A percentile compares a stretch with the other conserved stretches of the same genome.
These are phyloP conservation scores for Aspergillus pseudonomiae DNA, from an alignment of 2,329 filamentous ascomycete species.

Conservation along the genomic window DNA sequence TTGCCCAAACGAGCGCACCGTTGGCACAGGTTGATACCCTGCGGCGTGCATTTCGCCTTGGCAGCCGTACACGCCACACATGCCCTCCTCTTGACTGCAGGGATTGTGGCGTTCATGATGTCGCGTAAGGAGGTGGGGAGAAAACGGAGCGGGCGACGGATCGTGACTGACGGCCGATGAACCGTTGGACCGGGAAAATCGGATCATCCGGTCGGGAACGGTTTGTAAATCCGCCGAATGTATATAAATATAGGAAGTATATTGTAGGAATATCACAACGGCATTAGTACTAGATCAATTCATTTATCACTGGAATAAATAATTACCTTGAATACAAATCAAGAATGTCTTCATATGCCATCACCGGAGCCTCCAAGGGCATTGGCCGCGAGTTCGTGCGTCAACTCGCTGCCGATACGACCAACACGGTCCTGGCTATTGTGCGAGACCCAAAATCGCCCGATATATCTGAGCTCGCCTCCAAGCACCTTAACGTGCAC, in stretches of 20 bases:
- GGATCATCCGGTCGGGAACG: background rate
- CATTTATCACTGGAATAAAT: background rate
- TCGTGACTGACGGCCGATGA: too few relatives aligned
- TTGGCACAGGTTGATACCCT: conserved; percentile 23
- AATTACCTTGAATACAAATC: background rate
- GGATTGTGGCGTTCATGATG: background rate
- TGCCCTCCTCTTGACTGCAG: conserved; percentile 24
- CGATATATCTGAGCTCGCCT: conserved; percentile 12
- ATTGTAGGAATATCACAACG: background rate
- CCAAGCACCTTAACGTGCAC: conserved; percentile 11
- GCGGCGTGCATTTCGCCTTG: conserved; percentile 30
- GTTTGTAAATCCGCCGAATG: background rate
- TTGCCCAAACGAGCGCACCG: conserved; percentile 12
- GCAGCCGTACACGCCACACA: conserved; percentile 27
- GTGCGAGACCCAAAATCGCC: conserved; percentile 38
- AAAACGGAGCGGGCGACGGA: background rate
- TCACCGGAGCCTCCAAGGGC: conserved; percentile 40
- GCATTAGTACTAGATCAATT: background rate
- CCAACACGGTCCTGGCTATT: conserved; percentile 44
- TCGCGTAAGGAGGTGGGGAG: background rate
- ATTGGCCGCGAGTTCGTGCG: conserved; percentile 36
- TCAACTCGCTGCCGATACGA: conserved; percentile 32
- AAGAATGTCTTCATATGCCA: conserved; percentile 39
- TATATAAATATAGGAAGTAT: background rate
- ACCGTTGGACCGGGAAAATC: background rate